phyloP scores from a whole-genome alignment of 2,329 filamentous ascomycete genomes.

The Zopfia rhizophila region DNA sequence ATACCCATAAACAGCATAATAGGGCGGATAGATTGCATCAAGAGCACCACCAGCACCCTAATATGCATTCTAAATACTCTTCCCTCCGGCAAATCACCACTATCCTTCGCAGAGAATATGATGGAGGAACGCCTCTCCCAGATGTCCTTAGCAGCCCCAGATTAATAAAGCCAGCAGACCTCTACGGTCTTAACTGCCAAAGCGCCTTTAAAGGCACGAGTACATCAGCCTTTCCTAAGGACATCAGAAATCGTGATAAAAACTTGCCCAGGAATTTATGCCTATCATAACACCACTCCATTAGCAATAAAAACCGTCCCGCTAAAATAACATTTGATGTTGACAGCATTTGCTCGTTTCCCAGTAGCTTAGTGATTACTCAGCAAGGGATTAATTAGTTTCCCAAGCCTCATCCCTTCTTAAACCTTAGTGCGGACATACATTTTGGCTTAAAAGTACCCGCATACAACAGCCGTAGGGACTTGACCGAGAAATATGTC shows the following conservation, averaged over 20 bases:
- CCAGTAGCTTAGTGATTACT: too few species aligned
- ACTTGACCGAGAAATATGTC: not conserved
- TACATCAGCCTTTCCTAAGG: not conserved
- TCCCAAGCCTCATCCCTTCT: not conserved
- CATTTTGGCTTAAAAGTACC: not conserved
- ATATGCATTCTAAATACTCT: not conserved
- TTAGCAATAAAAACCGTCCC: too few species aligned
- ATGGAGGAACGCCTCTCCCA: conserved; percentile 1
- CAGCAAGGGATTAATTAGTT: not conserved
- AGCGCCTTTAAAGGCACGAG: not conserved
- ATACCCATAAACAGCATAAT: conserved; percentile 3
- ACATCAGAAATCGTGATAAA: not conserved
- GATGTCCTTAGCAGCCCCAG: not conserved
- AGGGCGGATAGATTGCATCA: not conserved
- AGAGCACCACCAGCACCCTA: conserved; percentile 1
- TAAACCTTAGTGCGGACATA: not conserved
- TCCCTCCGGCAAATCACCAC: not conserved
- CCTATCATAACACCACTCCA: not conserved
- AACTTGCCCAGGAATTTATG: not conserved
- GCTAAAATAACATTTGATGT: too few species aligned
- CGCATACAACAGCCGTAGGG: not conserved
- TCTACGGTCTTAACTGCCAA: not conserved
- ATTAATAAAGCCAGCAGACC: not conserved
- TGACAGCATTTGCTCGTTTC: too few species aligned
- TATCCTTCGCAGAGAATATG: not conserved